Base-by-base conservation (phyloP, 163 green algal species). In the Smithsoniella earleae region DNA sequence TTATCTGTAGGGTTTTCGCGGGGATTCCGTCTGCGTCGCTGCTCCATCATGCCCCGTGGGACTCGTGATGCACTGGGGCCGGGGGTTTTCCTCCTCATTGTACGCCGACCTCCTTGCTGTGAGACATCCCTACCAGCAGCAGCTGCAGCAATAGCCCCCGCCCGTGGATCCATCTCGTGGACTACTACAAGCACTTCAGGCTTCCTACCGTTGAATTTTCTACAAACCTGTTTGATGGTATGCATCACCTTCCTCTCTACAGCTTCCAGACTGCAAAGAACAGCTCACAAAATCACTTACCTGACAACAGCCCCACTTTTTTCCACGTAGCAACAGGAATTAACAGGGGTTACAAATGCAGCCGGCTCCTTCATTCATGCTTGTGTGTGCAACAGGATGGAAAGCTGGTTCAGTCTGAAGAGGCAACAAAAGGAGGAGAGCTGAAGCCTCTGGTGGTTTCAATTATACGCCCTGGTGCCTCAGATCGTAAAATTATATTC, bases 101-200 rank as follows among this genome's bases (percentile, higher is more conserved):
- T 49, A 13, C 40, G 40, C 40, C 40, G n/a, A n/a, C 18, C 3
- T 31, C n/a, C 37, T 58, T 28, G 10, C 22, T 36, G n/a, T 63
- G 3, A 25, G 25, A 44, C 49, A 38, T n/a, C 37, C 54, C 74
- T 74, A n/a, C 40, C 46, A 40, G 44, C 63, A 28, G 36, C 62
- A 2, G 73, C 63, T 16, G 46, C 40, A 28, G 62, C 49, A 44
- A 38, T 18, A 33, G 5, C 30, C 10, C 52, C 58, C 6, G 20
- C 8, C 28, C 83, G 74, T 10, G 84, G 80, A 78, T 94, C 84
- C 37, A 84, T 66, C 64, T 96, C 90, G 76, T 96, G 90, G 2
- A 86, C 84, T 27, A 95, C 87, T 20, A 91, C 84, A 16, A 95
- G 86, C 16, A 96, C 84, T 77, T 95, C 88, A 0, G 88, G 88